Base-by-base conservation (phyloP, 139 green algal genomes). In the Volvox africanus region DNA sequence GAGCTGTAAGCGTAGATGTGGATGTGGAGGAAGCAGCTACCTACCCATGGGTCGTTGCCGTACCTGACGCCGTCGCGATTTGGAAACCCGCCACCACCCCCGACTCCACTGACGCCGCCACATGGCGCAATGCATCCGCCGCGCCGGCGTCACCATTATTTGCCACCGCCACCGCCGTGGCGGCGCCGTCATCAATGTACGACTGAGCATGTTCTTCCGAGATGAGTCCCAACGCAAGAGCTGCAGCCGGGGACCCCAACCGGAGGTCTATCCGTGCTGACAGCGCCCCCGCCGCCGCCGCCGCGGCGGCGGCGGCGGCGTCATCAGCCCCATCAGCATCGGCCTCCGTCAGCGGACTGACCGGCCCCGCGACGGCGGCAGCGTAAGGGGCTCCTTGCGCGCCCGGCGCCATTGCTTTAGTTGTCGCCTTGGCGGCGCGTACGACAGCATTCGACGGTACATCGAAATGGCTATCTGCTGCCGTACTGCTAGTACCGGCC, bases 81-180 rank as follows among this genome's bases (percentile, higher is more conserved):
- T 99, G 96, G 90, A 99, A 99, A 55, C 98, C 98, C 14, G 96
- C 87, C 32, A 95, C 92, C 44, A 99, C 93, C 24, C 97, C 97
- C 6, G 95, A 96, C 92, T 97, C 93, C 6, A 99, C 78, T 14
- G 88, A 94, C 36, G 89, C 62, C 24, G 73, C 90, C 88, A 95
- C 87, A 24, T 94, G 88, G 44, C 82, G 78, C 89, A 96, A 22
- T 62, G 55, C 67, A n/a, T 20, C 44, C 30, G 18, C 55, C 86
- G 37, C 79, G 85, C 82, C 65, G 50, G 50, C 50, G 78, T 65
- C 80, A 26, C 50, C 18, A 71, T 16, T 44, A 28, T 24, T 20
- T 13, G 78, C 33, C 22, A 65, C 35, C 77, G 88, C 83, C 32
- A 86, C 85, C 24, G 69, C 80, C 0, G 37, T 71, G 84, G 36